phyloP scores from a whole-genome alignment of 1,284 basidiomycete species.

The Leucoagaricus sp. region DNA sequence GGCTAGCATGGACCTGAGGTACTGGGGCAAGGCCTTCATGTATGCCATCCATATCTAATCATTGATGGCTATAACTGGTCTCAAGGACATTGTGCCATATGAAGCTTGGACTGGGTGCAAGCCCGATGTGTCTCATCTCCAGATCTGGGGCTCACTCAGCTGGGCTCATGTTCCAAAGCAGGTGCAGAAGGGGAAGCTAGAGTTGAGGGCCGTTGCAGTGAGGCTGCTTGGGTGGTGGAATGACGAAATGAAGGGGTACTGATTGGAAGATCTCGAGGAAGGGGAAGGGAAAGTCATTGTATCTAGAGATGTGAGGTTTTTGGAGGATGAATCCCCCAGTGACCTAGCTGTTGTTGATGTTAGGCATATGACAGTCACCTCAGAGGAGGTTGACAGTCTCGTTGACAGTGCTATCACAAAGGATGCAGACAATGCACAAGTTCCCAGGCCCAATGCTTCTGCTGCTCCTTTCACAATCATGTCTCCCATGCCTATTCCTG shows the following conservation, averaged over 20 bases:
- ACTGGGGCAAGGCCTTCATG: constrained; percentile 41
- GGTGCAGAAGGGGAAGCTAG: constrained; percentile 18
- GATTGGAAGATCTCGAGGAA: constrained; percentile 17
- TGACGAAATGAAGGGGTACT: constrained; percentile 19
- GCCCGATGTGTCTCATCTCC: constrained; percentile 18
- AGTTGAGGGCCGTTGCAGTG: constrained; percentile 14
- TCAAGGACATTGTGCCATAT: constrained; percentile 14
- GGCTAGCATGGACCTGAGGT: constrained; percentile 28
- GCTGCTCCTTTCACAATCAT: no score
- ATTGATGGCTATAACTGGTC: constrained; percentile 19
- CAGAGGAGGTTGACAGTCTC: no score
- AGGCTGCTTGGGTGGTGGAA: constrained; percentile 18
- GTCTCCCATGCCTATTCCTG: no score
- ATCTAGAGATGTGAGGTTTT: neutral
- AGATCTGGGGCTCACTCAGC: constrained; percentile 22
- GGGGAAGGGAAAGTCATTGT: constrained; percentile 1
- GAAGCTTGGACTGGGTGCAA: constrained; percentile 20
- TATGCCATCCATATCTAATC: constrained; percentile 30
- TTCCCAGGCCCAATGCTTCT: no score
- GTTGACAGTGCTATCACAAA: no score
- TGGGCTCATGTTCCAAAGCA: constrained; percentile 21
- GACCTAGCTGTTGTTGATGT: neutral
- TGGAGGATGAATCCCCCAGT: constrained; percentile 6
- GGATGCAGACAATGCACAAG: no score
- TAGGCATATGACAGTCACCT: no score